Conservation (phyloP, 2,329 filamentous ascomycete genomes). For the Penicillium olsonii region DNA sequence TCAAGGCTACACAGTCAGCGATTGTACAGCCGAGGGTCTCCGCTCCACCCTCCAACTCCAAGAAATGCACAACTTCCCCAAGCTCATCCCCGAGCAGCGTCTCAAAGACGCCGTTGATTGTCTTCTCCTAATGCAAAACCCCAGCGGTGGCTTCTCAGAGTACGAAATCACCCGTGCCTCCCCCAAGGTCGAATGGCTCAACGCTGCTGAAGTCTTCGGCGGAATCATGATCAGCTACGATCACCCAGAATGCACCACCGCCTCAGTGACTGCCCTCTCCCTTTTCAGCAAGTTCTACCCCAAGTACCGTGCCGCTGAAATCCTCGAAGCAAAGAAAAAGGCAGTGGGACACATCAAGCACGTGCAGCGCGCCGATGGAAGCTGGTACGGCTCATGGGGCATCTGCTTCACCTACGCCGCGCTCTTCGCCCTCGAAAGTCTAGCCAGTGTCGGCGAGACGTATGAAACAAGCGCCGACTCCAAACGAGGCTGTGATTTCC, state of each 20-base stretch:
- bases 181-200: conserved; percentile 77
- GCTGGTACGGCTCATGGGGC: conserved; percentile 97
- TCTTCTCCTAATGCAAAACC: conserved; percentile 86
- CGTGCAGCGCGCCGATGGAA: conserved; percentile 77
- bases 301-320: conserved; percentile 74
- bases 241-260: conserved; percentile 96
- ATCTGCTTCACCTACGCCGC: conserved; percentile 97
- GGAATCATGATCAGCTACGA: conserved; percentile 99
- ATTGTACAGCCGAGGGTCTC: conserved; percentile 88
- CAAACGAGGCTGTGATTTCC: conserved; percentile 77
- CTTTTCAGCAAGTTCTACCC: conserved; percentile 82
- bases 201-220: conserved; percentile 94
- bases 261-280: conserved; percentile 82
- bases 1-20: conserved; percentile 93
- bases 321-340: conserved; percentile 68
- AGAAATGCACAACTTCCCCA: conserved; percentile 71
- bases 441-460: conserved; percentile 78
- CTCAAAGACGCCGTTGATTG: conserved; percentile 89
- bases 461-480: conserved; percentile 73
- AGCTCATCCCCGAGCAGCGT: conserved; percentile 71
- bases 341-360: conserved; percentile 82
- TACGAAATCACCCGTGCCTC: conserved; percentile 85
- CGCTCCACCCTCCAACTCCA: conserved; percentile 86
- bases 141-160: conserved; percentile 80
- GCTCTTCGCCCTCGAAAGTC: conserved; percentile 92